Evolutionary conservation across 345 rosid species (phyloP), one percentile per base, ranked within the genome.

Genomic region (Ceriops decandra): DNA sequence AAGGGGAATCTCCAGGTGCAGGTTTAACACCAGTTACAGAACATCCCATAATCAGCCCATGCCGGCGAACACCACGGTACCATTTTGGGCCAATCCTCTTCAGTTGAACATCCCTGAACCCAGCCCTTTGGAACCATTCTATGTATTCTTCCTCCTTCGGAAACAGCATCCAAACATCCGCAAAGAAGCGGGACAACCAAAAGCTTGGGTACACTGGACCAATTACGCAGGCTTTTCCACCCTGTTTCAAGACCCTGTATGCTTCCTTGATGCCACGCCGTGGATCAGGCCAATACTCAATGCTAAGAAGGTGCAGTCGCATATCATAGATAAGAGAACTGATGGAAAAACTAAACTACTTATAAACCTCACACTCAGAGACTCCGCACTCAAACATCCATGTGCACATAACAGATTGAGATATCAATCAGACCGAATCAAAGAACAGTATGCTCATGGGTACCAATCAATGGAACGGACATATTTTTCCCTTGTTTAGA

Each of bases 221-320:
- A 35, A 95, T 95, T 57, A 95, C 0, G 71, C 98, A 95, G 42
- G 97, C 98, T 73, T 91, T 91, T 15, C 97, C 98, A 66, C 97
- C 97, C 27, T 84, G 82, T 75, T 91, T 95, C 85, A 95, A 75
- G 46, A 95, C 97, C 62, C 99, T 87, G 81, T 95, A 95, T 22
- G 98, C 99, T 85, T 91, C 99, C 78, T 72, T 90, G 64, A 95
- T 91, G 46, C 99, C 99, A 28, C 99, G 87, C 78, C 90, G 98
- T 2, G 98, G 99, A 70, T 95, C 98, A 28, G 99, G 99, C 99
- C 99, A 95, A 81, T 95, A 95, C 88, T 95, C 99, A 21, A 95
- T 95, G 76, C 99, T 95, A 84, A 71, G 49, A 76, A 54, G 60
- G 64, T 62, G 56, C 7, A 69, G 69, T 30, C 24, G 32, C 8